Conservation (phyloP, 306 rosid species). For the Lathyrus oleraceus region DNA sequence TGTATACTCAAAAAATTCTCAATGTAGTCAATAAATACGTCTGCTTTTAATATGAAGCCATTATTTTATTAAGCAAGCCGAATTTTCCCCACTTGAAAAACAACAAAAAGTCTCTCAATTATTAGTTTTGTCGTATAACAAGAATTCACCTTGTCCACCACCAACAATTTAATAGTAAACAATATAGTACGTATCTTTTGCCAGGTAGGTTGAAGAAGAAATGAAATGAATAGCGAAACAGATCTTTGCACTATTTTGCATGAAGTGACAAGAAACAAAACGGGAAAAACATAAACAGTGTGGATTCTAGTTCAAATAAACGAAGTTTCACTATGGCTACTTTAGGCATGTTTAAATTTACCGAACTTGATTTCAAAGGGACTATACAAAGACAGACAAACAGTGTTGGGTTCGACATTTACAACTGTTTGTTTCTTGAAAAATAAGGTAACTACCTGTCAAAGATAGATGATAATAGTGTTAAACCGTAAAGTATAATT, state of each 20-base stretch:
- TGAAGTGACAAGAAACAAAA: constrained; percentile 13
- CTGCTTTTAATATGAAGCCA: background rate
- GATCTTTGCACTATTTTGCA: constrained; percentile 20
- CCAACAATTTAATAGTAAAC: constrained; percentile 19
- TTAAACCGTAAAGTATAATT: too few relatives aligned
- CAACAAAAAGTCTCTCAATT: constrained; percentile 28
- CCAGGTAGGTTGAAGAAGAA: constrained; percentile 30
- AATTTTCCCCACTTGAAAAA: constrained; percentile 15
- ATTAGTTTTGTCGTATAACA: constrained; percentile 35
- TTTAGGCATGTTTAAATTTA: constrained; percentile 9
- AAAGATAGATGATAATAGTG: too few relatives aligned
- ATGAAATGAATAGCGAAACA: background rate
- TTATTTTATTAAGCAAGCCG: background rate
- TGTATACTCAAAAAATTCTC: constrained; percentile 29
- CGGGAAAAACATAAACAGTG: background rate
- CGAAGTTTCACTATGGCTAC: constrained; percentile 5
- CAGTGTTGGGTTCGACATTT: background rate
- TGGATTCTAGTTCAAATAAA: constrained; percentile 1
- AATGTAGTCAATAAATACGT: constrained; percentile 28
- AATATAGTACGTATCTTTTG: constrained; percentile 9
- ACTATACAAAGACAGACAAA: background rate
- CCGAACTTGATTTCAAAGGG: background rate
- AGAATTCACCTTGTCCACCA: constrained; percentile 28
- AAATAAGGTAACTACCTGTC: background rate
- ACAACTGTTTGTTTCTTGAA: background rate